Evolutionary conservation across 371 early-diverging fungal species (phyloP).

Genomic region (Saksenaea oblongispora): DNA sequence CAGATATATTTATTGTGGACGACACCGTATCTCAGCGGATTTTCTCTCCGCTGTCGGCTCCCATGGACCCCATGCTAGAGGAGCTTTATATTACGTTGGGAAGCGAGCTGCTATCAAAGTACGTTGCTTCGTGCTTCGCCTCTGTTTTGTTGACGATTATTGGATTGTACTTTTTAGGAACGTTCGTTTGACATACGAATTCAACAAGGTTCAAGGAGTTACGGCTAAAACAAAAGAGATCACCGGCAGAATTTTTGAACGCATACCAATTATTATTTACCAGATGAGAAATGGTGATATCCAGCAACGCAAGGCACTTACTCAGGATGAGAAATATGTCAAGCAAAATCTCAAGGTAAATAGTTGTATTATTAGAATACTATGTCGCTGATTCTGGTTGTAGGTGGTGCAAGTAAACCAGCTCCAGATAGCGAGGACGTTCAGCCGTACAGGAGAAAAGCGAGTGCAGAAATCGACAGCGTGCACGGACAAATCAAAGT

Average conservation of each 20-base stretch:
- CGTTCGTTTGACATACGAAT: constrained; percentile 45
- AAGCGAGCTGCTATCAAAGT: constrained; percentile 65
- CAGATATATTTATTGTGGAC: constrained; percentile 79
- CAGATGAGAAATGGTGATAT: constrained; percentile 74
- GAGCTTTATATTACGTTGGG: constrained; percentile 73
- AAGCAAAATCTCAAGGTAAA: constrained; percentile 51
- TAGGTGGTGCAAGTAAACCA: constrained; percentile 50
- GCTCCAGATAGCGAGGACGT: constrained; percentile 68
- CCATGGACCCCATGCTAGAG: constrained; percentile 68
- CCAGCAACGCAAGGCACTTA: constrained; percentile 50
- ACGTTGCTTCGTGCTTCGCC: constrained; percentile 33
- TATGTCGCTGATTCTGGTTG: neutral
- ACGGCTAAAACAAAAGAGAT: constrained; percentile 58
- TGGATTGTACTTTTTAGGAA: constrained; percentile 25
- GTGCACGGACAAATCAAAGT: constrained; percentile 58
- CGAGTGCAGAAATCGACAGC: constrained; percentile 69
- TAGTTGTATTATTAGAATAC: neutral
- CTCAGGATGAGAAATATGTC: constrained; percentile 51
- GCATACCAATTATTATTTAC: constrained; percentile 66
- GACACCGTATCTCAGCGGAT: constrained; percentile 76
- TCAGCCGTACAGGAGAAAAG: constrained; percentile 54
- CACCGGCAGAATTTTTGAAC: constrained; percentile 70
- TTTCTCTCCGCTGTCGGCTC: constrained; percentile 74
- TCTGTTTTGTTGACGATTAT: neutral
- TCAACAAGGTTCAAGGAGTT: constrained; percentile 48